Conservation (phyloP, 2,329 filamentous ascomycete genomes). For the Allantophomopsis cytisporea region DNA sequence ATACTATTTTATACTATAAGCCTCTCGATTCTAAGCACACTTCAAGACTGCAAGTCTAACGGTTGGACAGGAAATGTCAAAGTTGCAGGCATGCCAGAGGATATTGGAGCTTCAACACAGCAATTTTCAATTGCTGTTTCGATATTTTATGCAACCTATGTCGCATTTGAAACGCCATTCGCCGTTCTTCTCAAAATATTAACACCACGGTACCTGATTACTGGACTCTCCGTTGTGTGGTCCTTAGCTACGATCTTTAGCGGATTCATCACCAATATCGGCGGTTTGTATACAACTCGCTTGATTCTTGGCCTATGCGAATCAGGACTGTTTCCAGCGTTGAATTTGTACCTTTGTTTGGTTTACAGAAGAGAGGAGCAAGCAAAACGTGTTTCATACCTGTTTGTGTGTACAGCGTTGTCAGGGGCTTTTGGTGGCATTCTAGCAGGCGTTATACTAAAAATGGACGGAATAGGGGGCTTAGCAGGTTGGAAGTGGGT, state of each 20-base stretch:
- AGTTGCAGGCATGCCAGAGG: constrained; percentile 6
- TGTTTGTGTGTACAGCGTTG: constrained; percentile 45
- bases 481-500: constrained; percentile 43
- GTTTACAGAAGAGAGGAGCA: constrained; percentile 51
- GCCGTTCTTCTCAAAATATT: constrained; percentile 31
- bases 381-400: constrained; percentile 46
- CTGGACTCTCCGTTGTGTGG: constrained; percentile 22
- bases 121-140: constrained; percentile 18
- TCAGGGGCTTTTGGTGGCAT: constrained; percentile 52
- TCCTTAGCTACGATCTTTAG: constrained; percentile 37
- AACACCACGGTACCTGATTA: constrained; percentile 25
- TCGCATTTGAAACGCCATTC: constrained; percentile 31
- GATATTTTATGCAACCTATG: constrained; percentile 35
- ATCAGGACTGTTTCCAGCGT: constrained; percentile 44
- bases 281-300: constrained; percentile 36
- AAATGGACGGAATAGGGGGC: constrained; percentile 44
- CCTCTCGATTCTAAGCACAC: too few relatives aligned
- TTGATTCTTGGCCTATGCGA: constrained; percentile 42
- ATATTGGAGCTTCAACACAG: constrained; percentile 5
- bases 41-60: too few relatives aligned
- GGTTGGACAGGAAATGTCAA: constrained; percentile 5
- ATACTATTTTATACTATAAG: too few relatives aligned
- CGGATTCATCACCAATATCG: constrained; percentile 37
- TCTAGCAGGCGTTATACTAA: constrained; percentile 48
- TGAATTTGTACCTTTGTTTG: constrained; percentile 44